These are phyloP conservation scores for Xylaria venustula DNA, from an alignment of 495 filamentous ascomycete species.

Conservation along the genomic window DNA sequence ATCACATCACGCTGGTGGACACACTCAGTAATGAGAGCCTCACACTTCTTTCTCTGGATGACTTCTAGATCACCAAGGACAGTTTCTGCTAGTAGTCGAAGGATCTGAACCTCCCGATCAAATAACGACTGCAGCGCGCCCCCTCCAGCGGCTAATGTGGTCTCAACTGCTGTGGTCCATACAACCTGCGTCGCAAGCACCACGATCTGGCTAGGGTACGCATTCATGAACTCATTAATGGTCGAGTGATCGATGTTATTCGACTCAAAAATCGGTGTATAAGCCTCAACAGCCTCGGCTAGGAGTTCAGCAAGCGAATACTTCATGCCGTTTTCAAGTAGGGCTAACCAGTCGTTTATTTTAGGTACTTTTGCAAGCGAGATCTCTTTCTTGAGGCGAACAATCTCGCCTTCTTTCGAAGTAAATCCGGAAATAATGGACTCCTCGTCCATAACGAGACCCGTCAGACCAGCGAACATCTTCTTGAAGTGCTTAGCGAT, in stretches of 20 bases:
- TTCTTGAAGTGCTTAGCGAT: conserved; percentile 99
- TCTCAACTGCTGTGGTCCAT: conserved; percentile 85
- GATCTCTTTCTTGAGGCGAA: conserved; percentile 82
- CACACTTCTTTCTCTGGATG: conserved; percentile 90
- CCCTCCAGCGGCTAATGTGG: conserved; percentile 68
- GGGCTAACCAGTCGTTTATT: conserved; percentile 96
- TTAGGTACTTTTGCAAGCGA: conserved; percentile 88
- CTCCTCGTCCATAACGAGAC: conserved; percentile 88
- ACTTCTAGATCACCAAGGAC: conserved; percentile 89
- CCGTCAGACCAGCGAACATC: conserved; percentile 96
- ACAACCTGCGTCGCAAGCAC: conserved; percentile 93
- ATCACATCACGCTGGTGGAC: conserved; percentile 95
- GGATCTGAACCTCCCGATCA: conserved; percentile 73
- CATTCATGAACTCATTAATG: conserved; percentile 72
- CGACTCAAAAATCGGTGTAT: conserved; percentile 66
- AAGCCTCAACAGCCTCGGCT: conserved; percentile 78
- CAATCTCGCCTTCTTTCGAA: conserved; percentile 92
- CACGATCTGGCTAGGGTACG: conserved; percentile 90
- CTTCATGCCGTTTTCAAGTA: conserved; percentile 93
- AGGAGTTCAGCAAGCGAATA: conserved; percentile 86
- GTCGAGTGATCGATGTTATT: conserved; percentile 61
- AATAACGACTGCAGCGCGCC: conserved; percentile 63
- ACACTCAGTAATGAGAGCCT: conserved; percentile 98
- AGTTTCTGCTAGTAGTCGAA: conserved; percentile 77
- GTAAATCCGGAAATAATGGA: conserved; percentile 85